phyloP scores from a whole-genome alignment of 2,329 filamentous ascomycete genomes.

The Daldinia sp. region DNA sequence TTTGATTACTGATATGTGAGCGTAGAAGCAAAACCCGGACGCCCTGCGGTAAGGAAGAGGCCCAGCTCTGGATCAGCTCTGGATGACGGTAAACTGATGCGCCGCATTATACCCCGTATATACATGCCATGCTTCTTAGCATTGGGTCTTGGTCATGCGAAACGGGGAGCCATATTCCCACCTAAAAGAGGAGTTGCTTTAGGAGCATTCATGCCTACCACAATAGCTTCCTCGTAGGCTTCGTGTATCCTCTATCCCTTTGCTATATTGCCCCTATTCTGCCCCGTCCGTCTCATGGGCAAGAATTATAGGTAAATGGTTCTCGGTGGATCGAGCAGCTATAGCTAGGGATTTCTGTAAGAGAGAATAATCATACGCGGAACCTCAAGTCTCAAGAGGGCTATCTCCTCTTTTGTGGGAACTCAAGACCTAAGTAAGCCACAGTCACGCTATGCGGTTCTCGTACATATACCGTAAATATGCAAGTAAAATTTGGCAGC shows the following conservation, averaged over 20 bases:
- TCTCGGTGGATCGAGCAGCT: not conserved
- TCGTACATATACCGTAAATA: not conserved
- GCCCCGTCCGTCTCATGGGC: not conserved
- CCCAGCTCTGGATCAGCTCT: not conserved
- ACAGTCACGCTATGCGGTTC: not conserved
- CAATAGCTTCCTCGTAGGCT: not conserved
- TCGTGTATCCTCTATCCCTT: not conserved
- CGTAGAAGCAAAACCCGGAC: not conserved
- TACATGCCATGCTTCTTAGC: not conserved
- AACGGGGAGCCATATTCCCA: not conserved
- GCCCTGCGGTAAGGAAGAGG: not conserved
- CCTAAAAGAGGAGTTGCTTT: not conserved
- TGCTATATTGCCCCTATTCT: not conserved
- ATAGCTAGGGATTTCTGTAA: not conserved
- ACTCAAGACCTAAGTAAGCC: no score
- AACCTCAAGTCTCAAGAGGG: not conserved
- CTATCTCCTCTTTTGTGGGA: no score
- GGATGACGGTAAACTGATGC: not conserved
- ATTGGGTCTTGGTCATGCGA: not conserved
- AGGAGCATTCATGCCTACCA: not conserved
- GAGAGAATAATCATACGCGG: not conserved
- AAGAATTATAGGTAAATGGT: not conserved
- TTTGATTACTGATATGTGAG: conserved; percentile 1
- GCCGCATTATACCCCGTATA: not conserved
- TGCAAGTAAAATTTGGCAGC: not conserved